Evolutionary conservation across 1,284 basidiomycete genomes (phyloP), one percentile per base, ranked within the genome.

Genomic region (Pyrrhoderma lamaoense): DNA sequence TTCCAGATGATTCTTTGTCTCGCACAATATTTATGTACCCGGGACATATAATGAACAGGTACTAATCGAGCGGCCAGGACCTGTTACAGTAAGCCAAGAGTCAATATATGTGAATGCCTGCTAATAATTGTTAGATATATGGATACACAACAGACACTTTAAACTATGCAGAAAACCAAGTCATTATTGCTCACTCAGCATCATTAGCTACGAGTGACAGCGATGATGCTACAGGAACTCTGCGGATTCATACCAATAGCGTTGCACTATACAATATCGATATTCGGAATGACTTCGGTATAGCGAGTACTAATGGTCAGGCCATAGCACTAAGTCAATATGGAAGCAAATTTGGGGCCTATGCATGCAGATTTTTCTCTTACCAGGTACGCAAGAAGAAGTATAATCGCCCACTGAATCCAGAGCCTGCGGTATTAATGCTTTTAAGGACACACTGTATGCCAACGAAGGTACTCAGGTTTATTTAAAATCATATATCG

Each of bases 271-370:
- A 79, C 61, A 79, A 79, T 54, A 67, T 79, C 42, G 72, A 80
- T 56, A 70, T 80, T 37, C 70, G 69, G 48, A 80, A 80, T 59
- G 75, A 71, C 0, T 75, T 70, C 53, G 78, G 77, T 19, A 49
- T 53, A 25, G 42, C 50, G 42, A 11, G 47, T 0, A 57, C 63
- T n/a, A 75, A 73, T 19, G 64, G 67, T 2, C 76, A 79, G 56
- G 78, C 77, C 1, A 74, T 78, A 49, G 76, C 76, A 1, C 60
- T 79, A 47, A 77, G 75, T 59, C 70, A 76, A 49, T 75, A 78
- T 53, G 76, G 72, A 3, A 72, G 63, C 45, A 66, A 69, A 11
- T 73, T 74, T 5, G 77, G 76, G 1, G 62, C 74, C 13, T 79
- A 80, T 55, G 76, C 71, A 0, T 74, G 74, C 54, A 71, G 70